phyloP scores from a whole-genome alignment of 495 filamentous ascomycete genomes.

The Wilcoxina mikolae region DNA sequence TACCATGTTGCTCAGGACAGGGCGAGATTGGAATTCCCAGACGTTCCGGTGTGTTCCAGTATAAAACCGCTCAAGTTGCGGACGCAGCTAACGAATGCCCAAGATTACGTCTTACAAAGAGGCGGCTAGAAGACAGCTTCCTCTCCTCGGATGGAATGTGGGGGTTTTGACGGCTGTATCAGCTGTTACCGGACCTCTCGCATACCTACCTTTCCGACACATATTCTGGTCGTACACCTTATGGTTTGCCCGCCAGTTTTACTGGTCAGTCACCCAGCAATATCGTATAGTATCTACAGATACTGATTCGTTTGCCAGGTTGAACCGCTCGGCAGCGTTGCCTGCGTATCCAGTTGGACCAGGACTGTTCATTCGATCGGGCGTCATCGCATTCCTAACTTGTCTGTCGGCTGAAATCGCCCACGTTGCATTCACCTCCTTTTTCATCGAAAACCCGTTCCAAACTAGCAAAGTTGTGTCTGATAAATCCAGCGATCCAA shows the following conservation, averaged over 20 bases:
- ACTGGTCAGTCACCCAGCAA: conserved; percentile 24
- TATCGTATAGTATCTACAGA: neutral
- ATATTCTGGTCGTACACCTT: conserved; percentile 52
- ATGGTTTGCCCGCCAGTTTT: conserved; percentile 53
- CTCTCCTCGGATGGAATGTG: conserved; percentile 20
- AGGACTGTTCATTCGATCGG: conserved; percentile 43
- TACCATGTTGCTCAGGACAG: conserved; percentile 60
- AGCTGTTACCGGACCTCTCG: conserved; percentile 36
- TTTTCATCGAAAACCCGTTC: conserved; percentile 63
- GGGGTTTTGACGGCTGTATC: conserved; percentile 33
- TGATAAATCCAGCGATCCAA: conserved; percentile 71
- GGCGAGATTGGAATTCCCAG: conserved; percentile 48
- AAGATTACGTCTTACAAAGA: conserved; percentile 23
- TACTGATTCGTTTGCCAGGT: conserved; percentile 30
- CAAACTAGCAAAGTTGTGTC: conserved; percentile 76
- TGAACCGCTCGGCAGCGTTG: conserved; percentile 52
- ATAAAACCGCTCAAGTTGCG: conserved; percentile 14
- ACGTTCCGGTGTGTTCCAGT: conserved; percentile 19
- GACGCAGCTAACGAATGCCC: conserved; percentile 30
- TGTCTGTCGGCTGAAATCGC: conserved; percentile 55
- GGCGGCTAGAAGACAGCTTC: conserved; percentile 29
- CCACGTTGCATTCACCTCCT: conserved; percentile 61
- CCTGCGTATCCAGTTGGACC: conserved; percentile 44
- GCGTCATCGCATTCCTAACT: conserved; percentile 50
- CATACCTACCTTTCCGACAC: conserved; percentile 51